Conservation (phyloP, 2,329 filamentous ascomycete genomes). For the Colletotrichum sansevieriae region DNA sequence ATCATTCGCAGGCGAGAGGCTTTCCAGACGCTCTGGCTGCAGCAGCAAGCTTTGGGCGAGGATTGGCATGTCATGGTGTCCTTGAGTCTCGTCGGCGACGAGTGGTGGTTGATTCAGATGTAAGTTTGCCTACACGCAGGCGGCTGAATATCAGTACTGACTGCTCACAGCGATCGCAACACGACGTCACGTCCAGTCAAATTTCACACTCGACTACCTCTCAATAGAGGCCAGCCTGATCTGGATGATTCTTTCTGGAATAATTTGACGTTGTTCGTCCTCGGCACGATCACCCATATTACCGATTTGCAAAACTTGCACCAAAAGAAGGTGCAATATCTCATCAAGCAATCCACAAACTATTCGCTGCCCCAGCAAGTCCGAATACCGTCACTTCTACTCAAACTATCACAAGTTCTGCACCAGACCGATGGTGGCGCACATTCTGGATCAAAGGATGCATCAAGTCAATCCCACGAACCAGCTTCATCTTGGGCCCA, state of each 20-base stretch:
- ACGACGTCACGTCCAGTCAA: slow-evolving; percentile 45
- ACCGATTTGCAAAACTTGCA: slow-evolving; percentile 64
- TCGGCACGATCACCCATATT: slow-evolving; percentile 65
- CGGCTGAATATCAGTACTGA: slow-evolving; percentile 11
- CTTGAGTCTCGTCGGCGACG: slow-evolving; percentile 79
- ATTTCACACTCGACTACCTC: slow-evolving; percentile 51
- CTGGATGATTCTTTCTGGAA: slow-evolving; percentile 65
- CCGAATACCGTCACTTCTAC: slow-evolving; percentile 61
- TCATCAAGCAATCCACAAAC: slow-evolving; percentile 51
- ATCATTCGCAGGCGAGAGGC: slow-evolving; percentile 73
- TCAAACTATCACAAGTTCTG: slow-evolving; percentile 62
- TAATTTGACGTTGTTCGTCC: slow-evolving; percentile 63
- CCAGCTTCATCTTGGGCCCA: slow-evolving; percentile 64
- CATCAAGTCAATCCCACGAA: slow-evolving; percentile 44
- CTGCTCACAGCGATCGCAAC: slow-evolving; percentile 45
- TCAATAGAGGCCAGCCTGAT: slow-evolving; percentile 59
- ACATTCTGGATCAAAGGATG: slow-evolving; percentile 24
- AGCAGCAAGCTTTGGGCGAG: slow-evolving; percentile 76
- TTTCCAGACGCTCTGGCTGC: slow-evolving; percentile 76
- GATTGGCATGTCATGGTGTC: slow-evolving; percentile 81
- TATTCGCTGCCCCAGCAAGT: slow-evolving; percentile 58
- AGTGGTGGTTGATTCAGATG: slow-evolving; percentile 82
- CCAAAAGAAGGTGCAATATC: slow-evolving; percentile 57
- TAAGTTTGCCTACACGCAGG: slow-evolving; percentile 53
- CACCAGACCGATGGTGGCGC: neutral